Percentiles rank a stretch among this genome's conserved stretches.
These are phyloP conservation scores for Xylaria bambusicola DNA, from an alignment of 495 filamentous ascomycete species.

Conservation along the genomic window DNA sequence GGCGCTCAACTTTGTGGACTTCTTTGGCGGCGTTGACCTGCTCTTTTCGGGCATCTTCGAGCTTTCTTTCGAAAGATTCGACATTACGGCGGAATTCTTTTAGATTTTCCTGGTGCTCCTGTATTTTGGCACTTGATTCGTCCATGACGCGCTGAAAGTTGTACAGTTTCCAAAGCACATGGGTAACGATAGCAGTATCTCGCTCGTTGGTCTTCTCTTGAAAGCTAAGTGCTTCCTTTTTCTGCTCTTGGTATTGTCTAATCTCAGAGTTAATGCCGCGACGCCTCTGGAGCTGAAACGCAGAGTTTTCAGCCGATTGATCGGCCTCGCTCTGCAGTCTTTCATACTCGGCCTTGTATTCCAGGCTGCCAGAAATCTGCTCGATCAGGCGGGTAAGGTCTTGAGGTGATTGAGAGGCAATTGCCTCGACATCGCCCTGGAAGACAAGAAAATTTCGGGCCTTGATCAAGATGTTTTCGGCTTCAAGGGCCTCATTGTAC, in stretches of 20 bases:
- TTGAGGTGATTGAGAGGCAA: slow-evolving; percentile 88
- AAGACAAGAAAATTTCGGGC: slow-evolving; percentile 98
- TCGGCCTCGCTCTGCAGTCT: slow-evolving; percentile 80
- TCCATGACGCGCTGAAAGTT: slow-evolving; percentile 94
- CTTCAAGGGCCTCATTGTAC: slow-evolving; percentile 91
- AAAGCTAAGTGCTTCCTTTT: slow-evolving; percentile 91
- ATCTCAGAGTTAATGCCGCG: slow-evolving; percentile 97
- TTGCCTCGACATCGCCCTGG: slow-evolving; percentile 98
- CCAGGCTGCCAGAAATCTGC: slow-evolving; percentile 94
- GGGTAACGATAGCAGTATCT: slow-evolving; percentile 89
- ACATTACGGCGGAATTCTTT: slow-evolving; percentile 90
- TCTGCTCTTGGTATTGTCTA: slow-evolving; percentile 95
- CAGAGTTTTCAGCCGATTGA: slow-evolving; percentile 84
- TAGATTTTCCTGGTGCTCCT: slow-evolving; percentile 91
- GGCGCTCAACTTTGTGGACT: slow-evolving; percentile 77
- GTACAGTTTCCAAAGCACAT: slow-evolving; percentile 95
- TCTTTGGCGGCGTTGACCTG: slow-evolving; percentile 78
- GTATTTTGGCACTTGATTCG: slow-evolving; percentile 85
- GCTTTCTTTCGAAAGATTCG: slow-evolving; percentile 76
- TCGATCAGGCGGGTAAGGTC: slow-evolving; percentile 96
- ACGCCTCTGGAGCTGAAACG: slow-evolving; percentile 80
- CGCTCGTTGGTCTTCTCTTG: slow-evolving; percentile 84
- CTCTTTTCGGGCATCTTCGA: slow-evolving; percentile 85
- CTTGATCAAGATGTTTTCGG: slow-evolving; percentile 96
- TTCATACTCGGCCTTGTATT: slow-evolving; percentile 96